Conservation (phyloP, 1,139 yeast genomes). For the Suhomyces guaymorum region DNA sequence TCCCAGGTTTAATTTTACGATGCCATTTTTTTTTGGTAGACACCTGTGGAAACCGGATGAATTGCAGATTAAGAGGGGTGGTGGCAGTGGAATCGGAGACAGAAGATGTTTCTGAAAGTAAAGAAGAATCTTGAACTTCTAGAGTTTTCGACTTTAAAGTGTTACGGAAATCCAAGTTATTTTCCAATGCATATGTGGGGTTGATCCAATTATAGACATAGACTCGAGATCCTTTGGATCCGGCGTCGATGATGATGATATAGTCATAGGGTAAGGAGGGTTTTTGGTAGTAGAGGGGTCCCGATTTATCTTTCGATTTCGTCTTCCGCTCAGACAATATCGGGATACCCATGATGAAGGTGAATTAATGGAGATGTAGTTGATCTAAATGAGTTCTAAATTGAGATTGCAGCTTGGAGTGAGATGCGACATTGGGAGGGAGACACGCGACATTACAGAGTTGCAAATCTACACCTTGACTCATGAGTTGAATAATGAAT, state of each 20-base stretch:
- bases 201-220: slow-evolving; percentile 71
- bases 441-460: too few species aligned
- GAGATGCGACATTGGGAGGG: too few species aligned
- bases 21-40: slow-evolving; percentile 54
- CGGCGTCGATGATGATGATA: slow-evolving; percentile 76
- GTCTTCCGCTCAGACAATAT: too few species aligned
- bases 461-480: too few species aligned
- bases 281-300: slow-evolving; percentile 28
- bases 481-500: too few species aligned
- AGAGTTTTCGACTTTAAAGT: not conserved
- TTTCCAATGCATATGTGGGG: slow-evolving; percentile 36
- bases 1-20: slow-evolving; percentile 66
- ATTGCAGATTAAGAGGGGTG: too few species aligned
- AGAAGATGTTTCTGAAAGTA: not conserved
- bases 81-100: not conserved
- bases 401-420: too few species aligned
- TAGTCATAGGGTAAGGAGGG: slow-evolving; percentile 60
- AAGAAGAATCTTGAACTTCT: not conserved
- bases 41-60: slow-evolving; percentile 42
- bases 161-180: slow-evolving; percentile 21
- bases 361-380: not conserved
- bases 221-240: slow-evolving; percentile 79
- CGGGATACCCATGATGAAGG: too few species aligned
- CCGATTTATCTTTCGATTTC: slow-evolving; percentile 17
- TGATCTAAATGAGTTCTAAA: too few species aligned